Percentiles rank a stretch among this genome's conserved stretches.
Evolutionary conservation across 108 stramenopile genomes (phyloP).

Genomic region (Hondaea fermentalgiana): DNA sequence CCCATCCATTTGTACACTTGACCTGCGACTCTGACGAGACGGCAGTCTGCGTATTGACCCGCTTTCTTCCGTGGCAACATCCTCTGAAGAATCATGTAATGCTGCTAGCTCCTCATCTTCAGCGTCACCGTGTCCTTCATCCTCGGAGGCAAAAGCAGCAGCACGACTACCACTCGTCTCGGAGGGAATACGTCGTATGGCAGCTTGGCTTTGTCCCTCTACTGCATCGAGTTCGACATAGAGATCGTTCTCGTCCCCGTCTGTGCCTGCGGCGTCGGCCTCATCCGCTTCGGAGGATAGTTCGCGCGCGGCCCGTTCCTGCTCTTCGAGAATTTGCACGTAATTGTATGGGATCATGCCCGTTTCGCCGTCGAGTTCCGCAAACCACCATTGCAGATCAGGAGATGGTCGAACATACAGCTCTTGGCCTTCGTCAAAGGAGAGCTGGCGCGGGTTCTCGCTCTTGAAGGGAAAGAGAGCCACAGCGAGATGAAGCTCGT

Average conservation of each 20-base stretch:
- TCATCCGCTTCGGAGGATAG: background rate
- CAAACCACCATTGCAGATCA: background rate
- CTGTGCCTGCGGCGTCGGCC: background rate
- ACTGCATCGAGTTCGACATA: background rate
- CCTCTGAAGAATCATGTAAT: background rate
- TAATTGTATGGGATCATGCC: slow-evolving; percentile 7
- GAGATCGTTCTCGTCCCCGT: background rate
- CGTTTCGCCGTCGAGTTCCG: background rate
- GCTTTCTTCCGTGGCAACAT: background rate
- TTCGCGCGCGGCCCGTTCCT: background rate
- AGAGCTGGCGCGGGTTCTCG: background rate
- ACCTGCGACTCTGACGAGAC: background rate
- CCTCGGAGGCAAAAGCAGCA: background rate
- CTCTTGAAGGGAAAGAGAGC: background rate
- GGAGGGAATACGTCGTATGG: background rate
- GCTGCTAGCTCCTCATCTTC: background rate
- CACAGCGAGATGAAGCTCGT: background rate
- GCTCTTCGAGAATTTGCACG: background rate
- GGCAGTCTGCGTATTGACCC: background rate
- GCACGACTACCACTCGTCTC: background rate
- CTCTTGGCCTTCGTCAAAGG: background rate
- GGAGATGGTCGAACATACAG: background rate
- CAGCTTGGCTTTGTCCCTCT: too few species aligned
- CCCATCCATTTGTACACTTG: background rate
- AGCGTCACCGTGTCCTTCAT: background rate